Conservation (phyloP, 192 early-diverging fungal species). For the Dimargaris cristalligena region DNA sequence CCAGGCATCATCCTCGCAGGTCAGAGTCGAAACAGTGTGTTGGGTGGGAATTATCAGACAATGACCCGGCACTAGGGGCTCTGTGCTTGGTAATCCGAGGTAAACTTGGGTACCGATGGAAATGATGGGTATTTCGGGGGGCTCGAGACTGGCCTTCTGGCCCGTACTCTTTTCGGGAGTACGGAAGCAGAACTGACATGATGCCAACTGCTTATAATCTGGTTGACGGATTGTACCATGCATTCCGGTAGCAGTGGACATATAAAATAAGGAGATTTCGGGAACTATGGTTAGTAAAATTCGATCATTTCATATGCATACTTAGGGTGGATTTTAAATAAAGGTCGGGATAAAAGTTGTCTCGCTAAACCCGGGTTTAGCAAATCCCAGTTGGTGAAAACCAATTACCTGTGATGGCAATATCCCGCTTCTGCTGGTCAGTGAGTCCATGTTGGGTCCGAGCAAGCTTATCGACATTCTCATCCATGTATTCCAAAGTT, state of each 20-base stretch:
- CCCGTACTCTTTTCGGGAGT: constrained; percentile 17
- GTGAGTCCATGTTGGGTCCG: constrained; percentile 34
- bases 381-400: too few relatives aligned
- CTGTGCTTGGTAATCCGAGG: constrained; percentile 52
- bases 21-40: constrained; percentile 64
- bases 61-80: constrained; percentile 66
- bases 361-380: too few relatives aligned
- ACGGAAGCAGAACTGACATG: constrained; percentile 66
- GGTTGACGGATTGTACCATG: constrained; percentile 8
- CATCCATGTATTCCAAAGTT: constrained; percentile 86
- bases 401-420: constrained; percentile 37
- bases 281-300: too few relatives aligned
- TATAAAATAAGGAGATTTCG: too few relatives aligned
- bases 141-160: constrained; percentile 24
- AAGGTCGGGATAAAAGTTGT: too few relatives aligned
- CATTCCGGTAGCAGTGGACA: too few relatives aligned
- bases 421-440: constrained; percentile 44
- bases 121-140: constrained; percentile 52
- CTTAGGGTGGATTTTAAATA: too few relatives aligned
- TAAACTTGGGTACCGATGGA: constrained; percentile 63
- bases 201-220: constrained; percentile 56
- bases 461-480: constrained; percentile 60
- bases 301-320: too few relatives aligned
- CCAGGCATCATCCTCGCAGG: constrained; percentile 84
- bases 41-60: constrained; percentile 84